A percentile compares a stretch with the other conserved stretches of the same genome.
phyloP scores from a whole-genome alignment of 1,139 yeast species.

The Eremothecium cymbalariae region DNA sequence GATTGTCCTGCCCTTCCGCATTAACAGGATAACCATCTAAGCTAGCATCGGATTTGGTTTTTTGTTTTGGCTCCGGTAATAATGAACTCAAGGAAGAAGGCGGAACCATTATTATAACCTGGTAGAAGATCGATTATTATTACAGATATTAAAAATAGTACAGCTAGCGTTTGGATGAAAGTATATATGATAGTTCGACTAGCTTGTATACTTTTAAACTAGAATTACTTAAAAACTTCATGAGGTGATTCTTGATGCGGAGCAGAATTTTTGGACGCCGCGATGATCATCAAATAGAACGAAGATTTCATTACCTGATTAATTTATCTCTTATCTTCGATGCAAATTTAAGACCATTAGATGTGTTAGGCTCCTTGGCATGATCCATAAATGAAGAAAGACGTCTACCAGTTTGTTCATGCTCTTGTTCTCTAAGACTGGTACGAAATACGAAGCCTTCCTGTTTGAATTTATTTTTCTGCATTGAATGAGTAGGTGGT shows the following conservation, averaged over 20 bases:
- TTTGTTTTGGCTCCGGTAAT: constrained; percentile 24
- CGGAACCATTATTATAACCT: constrained; percentile 9
- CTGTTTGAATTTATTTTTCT: constrained; percentile 21
- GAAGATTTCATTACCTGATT: constrained; percentile 13
- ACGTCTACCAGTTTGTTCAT: constrained; percentile 9
- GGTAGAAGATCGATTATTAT: too few species aligned
- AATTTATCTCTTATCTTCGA: constrained; percentile 25
- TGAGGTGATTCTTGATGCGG: too few species aligned
- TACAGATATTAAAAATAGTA: too few species aligned
- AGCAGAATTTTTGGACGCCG: neutral
- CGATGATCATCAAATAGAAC: constrained; percentile 1
- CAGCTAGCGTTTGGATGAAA: too few species aligned
- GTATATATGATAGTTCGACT: too few species aligned
- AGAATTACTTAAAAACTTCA: too few species aligned
- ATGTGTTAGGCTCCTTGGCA: constrained; percentile 13
- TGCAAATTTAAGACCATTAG: constrained; percentile 19
- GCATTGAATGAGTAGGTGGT: constrained; percentile 21
- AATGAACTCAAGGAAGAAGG: constrained; percentile 24
- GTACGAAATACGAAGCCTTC: constrained; percentile 32
- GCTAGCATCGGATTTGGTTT: neutral
- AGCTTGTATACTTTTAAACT: too few species aligned
- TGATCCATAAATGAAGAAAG: constrained; percentile 8
- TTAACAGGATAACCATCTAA: neutral
- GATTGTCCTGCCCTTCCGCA: neutral
- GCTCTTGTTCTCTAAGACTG: constrained; percentile 20